Percentiles rank a stretch among this genome's conserved stretches.
Conservation (phyloP, 2,329 filamentous ascomycete genomes). For the Colletotrichum viniferum region DNA sequence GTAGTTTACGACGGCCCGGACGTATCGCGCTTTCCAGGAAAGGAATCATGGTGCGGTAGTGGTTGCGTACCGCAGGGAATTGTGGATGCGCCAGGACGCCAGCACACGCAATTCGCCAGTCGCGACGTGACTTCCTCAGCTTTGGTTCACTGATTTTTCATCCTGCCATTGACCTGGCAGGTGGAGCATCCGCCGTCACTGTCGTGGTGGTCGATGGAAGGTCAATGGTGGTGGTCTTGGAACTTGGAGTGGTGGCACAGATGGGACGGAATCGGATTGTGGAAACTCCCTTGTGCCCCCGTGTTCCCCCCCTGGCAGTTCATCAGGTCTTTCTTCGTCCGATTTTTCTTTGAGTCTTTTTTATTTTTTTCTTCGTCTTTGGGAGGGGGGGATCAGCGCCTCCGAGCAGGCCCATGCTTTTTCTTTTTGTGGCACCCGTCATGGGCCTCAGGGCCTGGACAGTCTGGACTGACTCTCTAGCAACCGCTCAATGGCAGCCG, state of each 20-base stretch:
- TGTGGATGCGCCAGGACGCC: neutral
- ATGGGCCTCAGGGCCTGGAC: conserved; percentile 2
- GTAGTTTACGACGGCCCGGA: neutral
- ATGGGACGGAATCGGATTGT: neutral
- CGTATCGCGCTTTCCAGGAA: conserved; percentile 16
- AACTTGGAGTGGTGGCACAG: neutral
- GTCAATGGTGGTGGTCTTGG: neutral
- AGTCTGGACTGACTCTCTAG: conserved; percentile 17
- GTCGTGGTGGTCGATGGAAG: neutral
- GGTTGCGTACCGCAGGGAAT: neutral
- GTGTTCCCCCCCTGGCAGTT: neutral
- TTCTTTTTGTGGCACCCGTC: conserved; percentile 3
- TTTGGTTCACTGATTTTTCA: neutral
- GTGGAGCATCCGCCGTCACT: neutral
- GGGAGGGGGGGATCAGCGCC: neutral
- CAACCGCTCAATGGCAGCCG: neutral
- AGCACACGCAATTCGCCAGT: neutral
- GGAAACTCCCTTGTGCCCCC: neutral
- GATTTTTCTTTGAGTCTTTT: neutral
- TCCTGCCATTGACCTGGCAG: neutral
- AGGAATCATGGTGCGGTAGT: conserved; percentile 4
- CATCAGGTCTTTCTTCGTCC: conserved; percentile 7
- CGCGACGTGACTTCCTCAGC: neutral
- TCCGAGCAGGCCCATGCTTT: conserved; percentile 1
- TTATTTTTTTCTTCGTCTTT: neutral